A percentile compares a stretch with the other conserved stretches of the same genome.
These are phyloP conservation scores for Tuber brumale DNA, from an alignment of 495 filamentous ascomycete species.

Conservation along the genomic window DNA sequence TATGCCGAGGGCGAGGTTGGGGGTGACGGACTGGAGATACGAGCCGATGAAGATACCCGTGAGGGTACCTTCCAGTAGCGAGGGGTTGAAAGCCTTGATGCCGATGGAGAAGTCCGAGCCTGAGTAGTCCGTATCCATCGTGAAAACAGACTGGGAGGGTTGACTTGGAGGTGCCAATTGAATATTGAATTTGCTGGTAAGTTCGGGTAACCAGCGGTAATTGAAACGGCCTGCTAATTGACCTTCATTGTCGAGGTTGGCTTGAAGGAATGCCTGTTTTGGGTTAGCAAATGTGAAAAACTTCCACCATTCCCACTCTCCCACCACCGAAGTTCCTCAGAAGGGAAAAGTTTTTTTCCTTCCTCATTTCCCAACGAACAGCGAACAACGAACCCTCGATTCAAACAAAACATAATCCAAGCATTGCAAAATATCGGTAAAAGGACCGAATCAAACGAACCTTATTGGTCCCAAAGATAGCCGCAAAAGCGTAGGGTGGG, in stretches of 20 bases:
- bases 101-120: conserved; percentile 88
- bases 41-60: conserved; percentile 92
- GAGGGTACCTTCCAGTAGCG: conserved; percentile 76
- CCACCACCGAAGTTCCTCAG: background rate
- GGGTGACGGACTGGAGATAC: conserved; percentile 90
- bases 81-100: conserved; percentile 90
- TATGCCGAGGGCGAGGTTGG: conserved; percentile 76
- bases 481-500: conserved; percentile 89
- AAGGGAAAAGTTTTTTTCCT: background rate
- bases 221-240: conserved; percentile 77
- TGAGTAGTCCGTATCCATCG: conserved; percentile 88
- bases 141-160: conserved; percentile 65
- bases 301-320: background rate
- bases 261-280: conserved; percentile 82
- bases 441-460: conserved; percentile 50
- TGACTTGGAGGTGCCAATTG: conserved; percentile 63
- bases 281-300: conserved; percentile 15
- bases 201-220: conserved; percentile 68
- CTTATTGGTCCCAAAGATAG: conserved; percentile 84
- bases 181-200: conserved; percentile 77
- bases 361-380: background rate
- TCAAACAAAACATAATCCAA: background rate
- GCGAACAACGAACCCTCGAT: background rate
- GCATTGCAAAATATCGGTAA: background rate
- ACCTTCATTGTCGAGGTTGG: conserved; percentile 84